phyloP scores from a whole-genome alignment of 2,329 filamentous ascomycete genomes.

The Sporothrix humicola region DNA sequence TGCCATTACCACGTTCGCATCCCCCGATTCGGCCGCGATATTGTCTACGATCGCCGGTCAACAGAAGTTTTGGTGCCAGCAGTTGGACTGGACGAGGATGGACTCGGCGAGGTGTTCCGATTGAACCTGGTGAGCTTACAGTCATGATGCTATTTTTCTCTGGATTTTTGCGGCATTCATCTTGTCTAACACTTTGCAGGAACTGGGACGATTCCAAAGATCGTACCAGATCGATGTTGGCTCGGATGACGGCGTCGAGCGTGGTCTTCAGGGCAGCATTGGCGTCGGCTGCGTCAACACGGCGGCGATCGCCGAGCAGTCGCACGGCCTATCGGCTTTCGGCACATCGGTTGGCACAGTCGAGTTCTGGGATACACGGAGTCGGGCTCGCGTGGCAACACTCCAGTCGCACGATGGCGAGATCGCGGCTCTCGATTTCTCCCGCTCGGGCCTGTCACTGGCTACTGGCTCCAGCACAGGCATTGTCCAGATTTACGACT shows the following conservation, averaged over 20 bases:
- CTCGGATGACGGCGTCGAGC: constrained; percentile 74
- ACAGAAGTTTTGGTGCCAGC: constrained; percentile 87
- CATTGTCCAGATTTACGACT: constrained; percentile 87
- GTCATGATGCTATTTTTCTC: neutral
- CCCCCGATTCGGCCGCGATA: constrained; percentile 87
- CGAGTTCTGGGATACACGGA: constrained; percentile 93
- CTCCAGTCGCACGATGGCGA: constrained; percentile 72
- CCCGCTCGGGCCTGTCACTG: constrained; percentile 79
- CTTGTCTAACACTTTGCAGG: constrained; percentile 45
- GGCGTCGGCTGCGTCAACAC: constrained; percentile 85
- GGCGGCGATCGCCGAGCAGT: constrained; percentile 83
- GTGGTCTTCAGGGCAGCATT: constrained; percentile 84
- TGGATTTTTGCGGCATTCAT: no score
- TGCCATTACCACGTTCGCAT: constrained; percentile 89
- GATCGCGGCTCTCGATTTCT: constrained; percentile 87
- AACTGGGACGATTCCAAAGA: constrained; percentile 91
- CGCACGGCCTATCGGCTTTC: constrained; percentile 89
- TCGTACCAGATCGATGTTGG: constrained; percentile 92
- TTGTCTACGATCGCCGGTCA: constrained; percentile 80
- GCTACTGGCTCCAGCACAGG: constrained; percentile 88
- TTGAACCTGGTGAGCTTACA: constrained; percentile 67
- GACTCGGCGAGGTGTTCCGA: constrained; percentile 88
- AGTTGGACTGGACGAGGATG: constrained; percentile 84
- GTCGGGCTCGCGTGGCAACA: constrained; percentile 78
- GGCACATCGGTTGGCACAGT: constrained; percentile 95